Evolutionary conservation across 2,329 filamentous ascomycete genomes (phyloP).

Genomic region (Clonostachys rosea): DNA sequence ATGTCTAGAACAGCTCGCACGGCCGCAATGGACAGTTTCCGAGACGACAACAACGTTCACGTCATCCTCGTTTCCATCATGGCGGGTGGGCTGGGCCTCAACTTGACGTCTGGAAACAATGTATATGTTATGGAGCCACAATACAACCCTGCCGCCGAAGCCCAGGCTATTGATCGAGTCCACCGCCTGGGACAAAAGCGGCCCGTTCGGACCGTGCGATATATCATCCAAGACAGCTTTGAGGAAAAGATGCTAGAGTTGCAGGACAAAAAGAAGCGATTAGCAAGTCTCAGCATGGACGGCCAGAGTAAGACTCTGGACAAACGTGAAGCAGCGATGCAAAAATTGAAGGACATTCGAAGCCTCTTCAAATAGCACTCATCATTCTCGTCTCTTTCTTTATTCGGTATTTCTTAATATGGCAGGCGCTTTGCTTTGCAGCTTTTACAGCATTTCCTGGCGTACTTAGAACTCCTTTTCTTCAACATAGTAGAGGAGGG

Average conservation of each 20-base stretch:
- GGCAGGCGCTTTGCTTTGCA: background rate
- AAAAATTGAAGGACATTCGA: conserved; percentile 54
- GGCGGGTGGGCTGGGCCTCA: conserved; percentile 87
- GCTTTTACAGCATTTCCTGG: background rate
- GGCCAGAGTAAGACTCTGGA: conserved; percentile 48
- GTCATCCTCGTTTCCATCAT: conserved; percentile 90
- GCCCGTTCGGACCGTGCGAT: conserved; percentile 81
- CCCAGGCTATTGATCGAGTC: conserved; percentile 90
- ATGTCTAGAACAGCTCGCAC: conserved; percentile 75
- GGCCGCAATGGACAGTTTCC: conserved; percentile 72
- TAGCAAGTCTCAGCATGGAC: conserved; percentile 85
- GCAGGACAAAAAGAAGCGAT: conserved; percentile 86
- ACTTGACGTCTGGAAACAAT: conserved; percentile 78
- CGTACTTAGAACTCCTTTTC: too few relatives aligned
- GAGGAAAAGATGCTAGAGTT: conserved; percentile 90
- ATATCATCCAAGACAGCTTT: conserved; percentile 86
- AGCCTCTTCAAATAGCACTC: conserved; percentile 48
- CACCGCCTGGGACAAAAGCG: conserved; percentile 87
- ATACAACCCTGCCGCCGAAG: conserved; percentile 92
- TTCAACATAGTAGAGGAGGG: too few relatives aligned
- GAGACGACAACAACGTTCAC: conserved; percentile 63
- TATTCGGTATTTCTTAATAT: background rate
- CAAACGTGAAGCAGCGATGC: conserved; percentile 50
- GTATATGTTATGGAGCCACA: conserved; percentile 99
- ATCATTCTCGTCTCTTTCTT: conserved; percentile 5